phyloP scores from a whole-genome alignment of 805 yeast species.

The Candida germanica region DNA sequence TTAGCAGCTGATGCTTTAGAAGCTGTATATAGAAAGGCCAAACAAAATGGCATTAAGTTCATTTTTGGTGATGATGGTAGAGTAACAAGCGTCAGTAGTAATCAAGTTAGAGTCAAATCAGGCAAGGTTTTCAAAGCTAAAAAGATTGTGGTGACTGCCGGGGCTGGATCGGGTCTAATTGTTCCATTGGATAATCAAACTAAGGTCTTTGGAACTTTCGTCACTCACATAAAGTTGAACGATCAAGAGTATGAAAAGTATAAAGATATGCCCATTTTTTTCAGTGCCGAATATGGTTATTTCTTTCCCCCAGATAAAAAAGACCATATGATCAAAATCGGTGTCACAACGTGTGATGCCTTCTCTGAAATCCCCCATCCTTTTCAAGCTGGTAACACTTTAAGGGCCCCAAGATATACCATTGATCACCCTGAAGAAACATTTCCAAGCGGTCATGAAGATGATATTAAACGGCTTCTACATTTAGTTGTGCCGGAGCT shows the following conservation, averaged over 20 bases:
- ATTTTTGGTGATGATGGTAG: slow-evolving; percentile 14
- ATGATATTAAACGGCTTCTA: slow-evolving; percentile 12
- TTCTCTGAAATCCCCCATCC: slow-evolving; percentile 13
- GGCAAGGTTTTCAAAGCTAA: slow-evolving; percentile 28
- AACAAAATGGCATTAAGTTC: slow-evolving; percentile 11
- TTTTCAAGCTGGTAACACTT: slow-evolving; percentile 12
- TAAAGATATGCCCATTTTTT: slow-evolving; percentile 40
- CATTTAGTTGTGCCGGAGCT: slow-evolving; percentile 15
- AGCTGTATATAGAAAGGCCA: slow-evolving; percentile 10
- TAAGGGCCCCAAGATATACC: slow-evolving; percentile 14
- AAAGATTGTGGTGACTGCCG: slow-evolving; percentile 31
- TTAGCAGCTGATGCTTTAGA: slow-evolving; percentile 13
- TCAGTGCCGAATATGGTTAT: slow-evolving; percentile 42
- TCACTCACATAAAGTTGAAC: slow-evolving; percentile 34
- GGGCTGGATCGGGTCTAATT: slow-evolving; percentile 36
- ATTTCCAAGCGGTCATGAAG: slow-evolving; percentile 12
- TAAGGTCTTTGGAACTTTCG: slow-evolving; percentile 34
- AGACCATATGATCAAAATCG: slow-evolving; percentile 31
- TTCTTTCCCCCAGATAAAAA: slow-evolving; percentile 45
- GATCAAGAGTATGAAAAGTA: slow-evolving; percentile 33
- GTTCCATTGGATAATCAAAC: slow-evolving; percentile 27
- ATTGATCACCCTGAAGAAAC: slow-evolving; percentile 11
- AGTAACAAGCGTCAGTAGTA: slow-evolving; percentile 5
- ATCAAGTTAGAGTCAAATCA: slow-evolving; percentile 9
- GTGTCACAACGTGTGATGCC: slow-evolving; percentile 16